Evolutionary conservation across 2,329 filamentous ascomycete species (phyloP).

Genomic region (Nemania diffusa): DNA sequence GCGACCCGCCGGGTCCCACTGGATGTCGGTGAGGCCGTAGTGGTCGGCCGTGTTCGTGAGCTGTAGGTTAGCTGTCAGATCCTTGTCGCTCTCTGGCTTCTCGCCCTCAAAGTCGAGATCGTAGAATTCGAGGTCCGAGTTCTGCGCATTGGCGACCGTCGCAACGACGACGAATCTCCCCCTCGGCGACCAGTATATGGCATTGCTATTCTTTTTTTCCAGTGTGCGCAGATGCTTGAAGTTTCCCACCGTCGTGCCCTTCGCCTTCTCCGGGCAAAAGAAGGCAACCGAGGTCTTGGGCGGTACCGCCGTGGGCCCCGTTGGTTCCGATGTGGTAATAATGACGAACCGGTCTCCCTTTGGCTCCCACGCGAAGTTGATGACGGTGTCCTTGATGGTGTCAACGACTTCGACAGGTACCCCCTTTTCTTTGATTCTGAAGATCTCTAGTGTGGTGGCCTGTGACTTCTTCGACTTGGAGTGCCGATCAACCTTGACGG

Average conservation of each 20-base stretch:
- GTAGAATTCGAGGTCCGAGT: constrained; percentile 96
- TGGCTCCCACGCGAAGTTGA: constrained; percentile 99
- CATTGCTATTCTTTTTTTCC: constrained; percentile 99
- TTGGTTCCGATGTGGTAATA: constrained; percentile 90
- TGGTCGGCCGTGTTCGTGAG: constrained; percentile 94
- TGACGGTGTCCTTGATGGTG: constrained; percentile 96
- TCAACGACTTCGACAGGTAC: constrained; percentile 98
- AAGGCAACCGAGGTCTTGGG: constrained; percentile 96
- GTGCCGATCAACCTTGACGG: constrained; percentile 98
- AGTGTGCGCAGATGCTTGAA: constrained; percentile 96
- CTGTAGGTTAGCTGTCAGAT: constrained; percentile 92
- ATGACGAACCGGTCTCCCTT: constrained; percentile 97
- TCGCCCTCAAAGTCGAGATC: constrained; percentile 98
- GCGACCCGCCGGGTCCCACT: constrained; percentile 96
- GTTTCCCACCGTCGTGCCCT: constrained; percentile 83
- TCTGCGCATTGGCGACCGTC: constrained; percentile 91
- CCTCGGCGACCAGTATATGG: constrained; percentile 98
- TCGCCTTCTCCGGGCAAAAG: constrained; percentile 96
- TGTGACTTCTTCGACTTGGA: constrained; percentile 99
- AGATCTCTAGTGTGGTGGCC: constrained; percentile 97
- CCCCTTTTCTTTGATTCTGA: constrained; percentile 96
- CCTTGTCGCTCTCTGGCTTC: constrained; percentile 91
- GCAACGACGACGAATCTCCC: constrained; percentile 95
- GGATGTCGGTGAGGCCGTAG: constrained; percentile 96
- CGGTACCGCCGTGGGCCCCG: constrained; percentile 79